A percentile compares a stretch with the other conserved stretches of the same genome.
phyloP scores from a whole-genome alignment of 1,284 basidiomycete species.

The Fomitopsis pinicola region DNA sequence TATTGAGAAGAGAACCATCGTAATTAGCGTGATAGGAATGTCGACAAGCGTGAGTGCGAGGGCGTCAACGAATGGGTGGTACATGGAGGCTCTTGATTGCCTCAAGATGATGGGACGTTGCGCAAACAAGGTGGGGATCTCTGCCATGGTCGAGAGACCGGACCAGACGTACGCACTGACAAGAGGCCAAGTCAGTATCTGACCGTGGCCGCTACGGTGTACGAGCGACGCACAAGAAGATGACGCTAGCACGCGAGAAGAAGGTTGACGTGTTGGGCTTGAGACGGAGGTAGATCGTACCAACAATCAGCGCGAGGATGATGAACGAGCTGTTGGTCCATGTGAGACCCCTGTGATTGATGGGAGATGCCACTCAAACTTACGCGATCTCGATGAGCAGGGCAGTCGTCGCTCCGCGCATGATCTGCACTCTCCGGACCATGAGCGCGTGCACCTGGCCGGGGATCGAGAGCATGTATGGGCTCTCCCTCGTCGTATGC shows the following conservation, averaged over 20 bases:
- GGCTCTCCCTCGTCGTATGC: slow-evolving; percentile 11
- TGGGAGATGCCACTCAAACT: not conserved
- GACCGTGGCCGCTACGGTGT: not conserved
- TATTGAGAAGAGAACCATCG: slow-evolving; percentile 44
- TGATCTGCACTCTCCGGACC: slow-evolving; percentile 55
- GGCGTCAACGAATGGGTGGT: slow-evolving; percentile 61
- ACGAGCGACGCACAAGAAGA: slow-evolving; percentile 51
- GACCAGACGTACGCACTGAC: slow-evolving; percentile 46
- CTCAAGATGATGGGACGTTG: slow-evolving; percentile 71
- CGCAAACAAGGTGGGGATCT: slow-evolving; percentile 66
- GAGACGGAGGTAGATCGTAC: slow-evolving; percentile 72
- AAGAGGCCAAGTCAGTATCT: not conserved
- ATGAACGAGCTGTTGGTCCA: slow-evolving; percentile 35
- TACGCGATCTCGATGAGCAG: slow-evolving; percentile 22
- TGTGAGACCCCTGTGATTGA: not conserved
- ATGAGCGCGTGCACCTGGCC: slow-evolving; percentile 62
- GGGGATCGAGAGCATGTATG: slow-evolving; percentile 15
- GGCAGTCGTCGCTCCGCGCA: slow-evolving; percentile 46
- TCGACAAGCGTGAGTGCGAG: slow-evolving; percentile 68
- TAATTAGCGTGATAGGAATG: slow-evolving; percentile 56
- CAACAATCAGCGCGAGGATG: slow-evolving; percentile 60
- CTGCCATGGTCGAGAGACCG: slow-evolving; percentile 52
- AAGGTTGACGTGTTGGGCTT: slow-evolving; percentile 58
- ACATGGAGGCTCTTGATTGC: slow-evolving; percentile 52
- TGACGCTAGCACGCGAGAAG: slow-evolving; percentile 75